Base-by-base conservation (phyloP, 805 yeast genomes). In the Torulaspora microellipsoides region DNA sequence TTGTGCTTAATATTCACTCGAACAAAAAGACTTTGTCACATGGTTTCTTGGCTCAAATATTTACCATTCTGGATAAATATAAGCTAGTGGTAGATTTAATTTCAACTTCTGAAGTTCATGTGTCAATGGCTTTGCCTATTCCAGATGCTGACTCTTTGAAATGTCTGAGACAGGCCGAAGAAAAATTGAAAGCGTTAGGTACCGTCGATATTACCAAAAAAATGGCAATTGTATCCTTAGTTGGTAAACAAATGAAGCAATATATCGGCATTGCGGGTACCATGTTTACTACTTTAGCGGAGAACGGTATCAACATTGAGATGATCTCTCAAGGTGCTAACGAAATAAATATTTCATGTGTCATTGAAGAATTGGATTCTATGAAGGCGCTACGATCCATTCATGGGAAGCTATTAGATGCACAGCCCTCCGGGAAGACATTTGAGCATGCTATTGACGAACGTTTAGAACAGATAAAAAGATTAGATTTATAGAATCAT, bases 311-410 rank as follows among this genome's bases (percentile, higher is more conserved):
- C 61, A 93, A 93, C 68, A 88, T 93, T 55, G 99, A 93, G 67
- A 93, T 93, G 99, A 93, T 93, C 67, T 79, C 89, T 45, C 99
- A 93, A 74, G 99, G 99, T 57, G 96, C 98, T 14, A 91, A 91
- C 60, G 99, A 93, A 68, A 93, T 93, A 60, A 93, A 93, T 65
- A 93, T 93, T 41, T 85, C 95, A 28, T 95, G 97, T 52, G 99
- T 93, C 41, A 88, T 93, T 49, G 85, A 85, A 51, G 88, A 85
- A 53, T 69, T 70, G 43, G 93, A 93, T 59, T 81, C 95, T 11
- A 68, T 87, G 27, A 85, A 85, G 63, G 98, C 98, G 3, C 73
- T 93, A 53, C 81, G 81, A 60, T 83, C 89, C 4, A 80, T 93
- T 46, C 99, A 93, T 62, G 83, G 82, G 34, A 80, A 78, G 46